Base-by-base conservation (phyloP, 257 asterid genomes). In the Leonotis leonurus region DNA sequence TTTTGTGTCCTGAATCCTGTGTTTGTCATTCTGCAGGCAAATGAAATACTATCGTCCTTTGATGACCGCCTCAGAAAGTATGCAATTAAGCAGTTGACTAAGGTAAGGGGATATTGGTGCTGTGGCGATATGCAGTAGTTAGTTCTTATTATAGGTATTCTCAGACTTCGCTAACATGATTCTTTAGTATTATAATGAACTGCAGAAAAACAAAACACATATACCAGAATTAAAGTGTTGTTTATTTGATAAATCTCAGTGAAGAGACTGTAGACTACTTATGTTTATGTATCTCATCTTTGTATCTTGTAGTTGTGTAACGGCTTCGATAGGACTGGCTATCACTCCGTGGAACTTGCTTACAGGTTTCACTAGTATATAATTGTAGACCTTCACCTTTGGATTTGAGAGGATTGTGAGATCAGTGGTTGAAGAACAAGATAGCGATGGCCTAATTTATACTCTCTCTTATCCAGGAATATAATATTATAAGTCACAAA, bases 31-130 rank as follows among this genome's bases (percentile, higher is more conserved):
- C 64, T 77, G 68, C 92, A 93, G 99, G 99, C 99, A 62, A 89
- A 78, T 68, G 99, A 93, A 75, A 89, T 93, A 65, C 72, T 93
- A 10, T 89, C 97, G 21, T 93, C 99, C 69, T 93, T 93, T 50
- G 97, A 93, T 70, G 97, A 85, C 67, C 91, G 99, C 36, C 91
- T 93, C 54, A 82, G 97, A 26, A 61, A 9, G 41, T 93, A 93
- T 74, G 97, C 99, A 64, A 81, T 84, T 53, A 87, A 85, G 64
- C 99, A 93, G 60, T 69, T 93, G 81, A 81, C 82, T 40, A 89
- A 92, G 91, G 99, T 92, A 75, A 81, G 83, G 59, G 16, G 30
- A 51, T 55, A 40, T 46, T 14, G 67, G 33, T 52, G 50, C 22
- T 14, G 56, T n/a, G n/a, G n/a, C 46, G 21, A 46, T 70, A 44